Evolutionary conservation across 148 eudicot genomes (phyloP), one percentile per base, ranked within the genome.

Genomic region (Rhododendron williamsianum): DNA sequence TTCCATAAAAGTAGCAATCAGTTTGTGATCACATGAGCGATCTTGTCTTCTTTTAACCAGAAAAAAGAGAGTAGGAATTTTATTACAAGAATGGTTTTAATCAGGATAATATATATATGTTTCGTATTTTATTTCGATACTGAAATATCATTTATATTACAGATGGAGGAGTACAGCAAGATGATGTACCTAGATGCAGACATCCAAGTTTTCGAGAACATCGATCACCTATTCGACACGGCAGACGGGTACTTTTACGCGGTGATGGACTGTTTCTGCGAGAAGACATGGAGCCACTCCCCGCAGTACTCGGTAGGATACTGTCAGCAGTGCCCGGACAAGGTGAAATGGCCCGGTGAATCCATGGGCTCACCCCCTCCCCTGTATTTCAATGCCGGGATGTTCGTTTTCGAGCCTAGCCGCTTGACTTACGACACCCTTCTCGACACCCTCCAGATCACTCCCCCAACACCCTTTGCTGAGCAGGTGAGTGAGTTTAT

Each of bases 221-320:
- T 88, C 43, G 90, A 88, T 41, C 90, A 88, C n/a, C 90, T 88
- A 23, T 79, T 88, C 21, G 90, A 88, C 86, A 72, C 65, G 54
- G 78, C 90, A 1, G 81, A 86, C 21, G 90, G 90, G 10, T 73
- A 83, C 71, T 88, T 88, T 38, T 88, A 88, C 16, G 90, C 88
- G 1, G 90, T 88, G 9, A 88, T 83, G 90, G 90, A 88, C 69
- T 88, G 90, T 52, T 88, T 88, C 82, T 88, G 90, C 51, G 90
- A 88, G 86, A 83, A 88, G 84, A 88, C 90, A 48, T 88, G 90
- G 90, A 86, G 86, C 84, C 88, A 86, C 81, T 72, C 90, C 19
- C 86, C 86, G 3, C 90, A 88, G 80, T 88, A 78, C 49, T 79
- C 90, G n/a, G 35, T 86, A 23, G 90, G 90, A 15, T 88, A 88